Base-by-base conservation (phyloP, 768 basidiomycete genomes). In the Daedaleopsis nitida region DNA sequence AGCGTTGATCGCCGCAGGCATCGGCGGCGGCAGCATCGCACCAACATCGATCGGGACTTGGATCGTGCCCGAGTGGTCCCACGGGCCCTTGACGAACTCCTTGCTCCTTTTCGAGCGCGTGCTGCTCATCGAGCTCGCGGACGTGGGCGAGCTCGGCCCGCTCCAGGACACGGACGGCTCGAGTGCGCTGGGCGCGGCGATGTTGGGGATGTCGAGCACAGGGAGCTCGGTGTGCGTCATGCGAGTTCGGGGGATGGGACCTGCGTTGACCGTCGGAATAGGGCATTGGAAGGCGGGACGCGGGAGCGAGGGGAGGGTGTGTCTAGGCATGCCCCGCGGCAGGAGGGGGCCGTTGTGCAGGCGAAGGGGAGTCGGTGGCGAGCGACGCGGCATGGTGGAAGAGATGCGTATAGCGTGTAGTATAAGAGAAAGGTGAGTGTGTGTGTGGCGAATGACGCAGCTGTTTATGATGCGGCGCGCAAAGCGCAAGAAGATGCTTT, bases 291-390 rank as follows among this genome's bases (percentile, higher is more conserved):
- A 74, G 6, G 73, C 71, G 0, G 87, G 87, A 42, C 77, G 76
- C 12, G 90, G 90, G 27, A 86, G 23, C n/a, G 84, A 81, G 13
- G 91, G 91, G 65, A 91, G 77, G 14, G 76, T 81, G 73, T 91
- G 87, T 69, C 82, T 88, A 21, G 87, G 82, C 48, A 76, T 65
- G 53, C 82, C 82, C 64, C 87, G 81, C n/a, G 82, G 70, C 3
- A 88, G 87, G 27, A 83, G 78, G 5, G 88, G 88, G 14, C 88
- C 89, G 39, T 76, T 72, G 58, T 81, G 73, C 58, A 91, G 82
- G 51, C 78, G 83, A 61, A 92, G 83, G 32, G 87, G 79, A 47
- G 84, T 80, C 6, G 90, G 90, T 1, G 90, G 86, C 34, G 82
- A 76, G 34, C 90, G 86, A 67, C 89, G 86, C 55, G 83, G 80